Percentiles rank a stretch among this genome's conserved stretches.
Evolutionary conservation across 306 rosid species (phyloP).

Genomic region (Oemleria cerasiformis): DNA sequence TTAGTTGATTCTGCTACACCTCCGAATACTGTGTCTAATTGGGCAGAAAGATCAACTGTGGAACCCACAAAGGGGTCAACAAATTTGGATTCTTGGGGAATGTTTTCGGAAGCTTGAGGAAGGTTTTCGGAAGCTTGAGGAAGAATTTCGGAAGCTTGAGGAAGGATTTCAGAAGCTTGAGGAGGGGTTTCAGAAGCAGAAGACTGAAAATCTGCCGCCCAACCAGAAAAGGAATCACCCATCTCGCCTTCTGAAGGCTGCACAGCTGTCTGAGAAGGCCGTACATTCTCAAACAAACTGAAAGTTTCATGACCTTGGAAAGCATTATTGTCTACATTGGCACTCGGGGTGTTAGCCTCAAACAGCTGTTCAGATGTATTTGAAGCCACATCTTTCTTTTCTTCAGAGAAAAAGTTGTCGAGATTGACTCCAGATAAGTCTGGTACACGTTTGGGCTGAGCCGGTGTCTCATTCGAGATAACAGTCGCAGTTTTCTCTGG

Average conservation of each 20-base stretch:
- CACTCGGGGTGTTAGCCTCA: slow-evolving; percentile 20
- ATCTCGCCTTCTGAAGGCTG: slow-evolving; percentile 37
- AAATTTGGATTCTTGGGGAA: slow-evolving; percentile 39
- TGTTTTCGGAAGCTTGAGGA: slow-evolving; percentile 30
- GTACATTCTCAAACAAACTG: slow-evolving; percentile 59
- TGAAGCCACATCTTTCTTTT: slow-evolving; percentile 33
- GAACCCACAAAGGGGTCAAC: slow-evolving; percentile 43
- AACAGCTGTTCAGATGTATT: slow-evolving; percentile 31
- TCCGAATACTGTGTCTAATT: slow-evolving; percentile 42
- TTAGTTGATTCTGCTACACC: slow-evolving; percentile 29
- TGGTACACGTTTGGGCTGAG: slow-evolving; percentile 40
- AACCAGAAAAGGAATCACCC: slow-evolving; percentile 57
- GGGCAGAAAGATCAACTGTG: slow-evolving; percentile 33
- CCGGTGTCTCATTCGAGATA: slow-evolving; percentile 27
- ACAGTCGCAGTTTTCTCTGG: slow-evolving; percentile 39
- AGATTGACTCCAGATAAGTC: slow-evolving; percentile 59
- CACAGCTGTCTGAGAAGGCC: slow-evolving; percentile 28
- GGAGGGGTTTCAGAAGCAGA: slow-evolving; percentile 34
- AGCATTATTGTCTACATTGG: slow-evolving; percentile 23
- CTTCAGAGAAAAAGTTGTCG: slow-evolving; percentile 44
- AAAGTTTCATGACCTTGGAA: slow-evolving; percentile 41
- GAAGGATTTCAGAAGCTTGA: neutral
- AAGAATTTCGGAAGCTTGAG: slow-evolving; percentile 33
- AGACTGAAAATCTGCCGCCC: slow-evolving; percentile 67
- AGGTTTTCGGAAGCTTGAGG: neutral